phyloP scores from a whole-genome alignment of 2,329 filamentous ascomycete species.

The Colletotrichum liaoningense region DNA sequence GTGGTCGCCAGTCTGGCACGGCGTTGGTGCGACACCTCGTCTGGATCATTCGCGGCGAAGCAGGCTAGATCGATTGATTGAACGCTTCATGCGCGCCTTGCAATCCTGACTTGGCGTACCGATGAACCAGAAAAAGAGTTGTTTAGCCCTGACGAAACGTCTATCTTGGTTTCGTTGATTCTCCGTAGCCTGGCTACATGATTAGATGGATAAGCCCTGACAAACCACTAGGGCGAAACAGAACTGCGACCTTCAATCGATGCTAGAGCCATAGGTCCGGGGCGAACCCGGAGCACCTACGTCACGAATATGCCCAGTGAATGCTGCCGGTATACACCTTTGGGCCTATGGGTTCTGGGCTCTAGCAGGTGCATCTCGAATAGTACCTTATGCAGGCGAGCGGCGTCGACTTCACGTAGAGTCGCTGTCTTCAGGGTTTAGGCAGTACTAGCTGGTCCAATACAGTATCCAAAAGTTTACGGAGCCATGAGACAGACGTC shows the following conservation, averaged over 20 bases:
- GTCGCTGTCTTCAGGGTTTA: background rate
- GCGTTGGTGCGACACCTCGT: conserved; percentile 7
- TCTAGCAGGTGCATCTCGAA: conserved; percentile 15
- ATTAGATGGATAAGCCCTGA: conserved; percentile 32
- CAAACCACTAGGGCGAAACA: conserved; percentile 25
- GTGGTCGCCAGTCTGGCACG: background rate
- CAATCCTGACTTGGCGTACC: conserved; percentile 3
- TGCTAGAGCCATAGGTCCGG: conserved; percentile 9
- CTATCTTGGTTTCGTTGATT: conserved; percentile 1
- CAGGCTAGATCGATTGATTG: background rate
- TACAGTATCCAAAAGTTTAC: background rate
- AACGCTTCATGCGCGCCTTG: background rate
- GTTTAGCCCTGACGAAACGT: conserved; percentile 21
- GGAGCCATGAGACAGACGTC: background rate
- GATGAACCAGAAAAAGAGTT: conserved; percentile 5
- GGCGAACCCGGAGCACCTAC: conserved; percentile 13
- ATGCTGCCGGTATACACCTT: background rate
- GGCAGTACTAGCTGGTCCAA: background rate
- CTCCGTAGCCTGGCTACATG: background rate
- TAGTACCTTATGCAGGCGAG: conserved; percentile 13
- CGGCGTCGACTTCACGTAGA: conserved; percentile 6
- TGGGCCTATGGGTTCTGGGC: background rate
- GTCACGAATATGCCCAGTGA: conserved; percentile 12
- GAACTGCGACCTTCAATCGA: conserved; percentile 19
- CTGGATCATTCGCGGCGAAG: background rate